phyloP scores from a whole-genome alignment of 139 green algal genomes.

The Chlamydomonas incerta region DNA sequence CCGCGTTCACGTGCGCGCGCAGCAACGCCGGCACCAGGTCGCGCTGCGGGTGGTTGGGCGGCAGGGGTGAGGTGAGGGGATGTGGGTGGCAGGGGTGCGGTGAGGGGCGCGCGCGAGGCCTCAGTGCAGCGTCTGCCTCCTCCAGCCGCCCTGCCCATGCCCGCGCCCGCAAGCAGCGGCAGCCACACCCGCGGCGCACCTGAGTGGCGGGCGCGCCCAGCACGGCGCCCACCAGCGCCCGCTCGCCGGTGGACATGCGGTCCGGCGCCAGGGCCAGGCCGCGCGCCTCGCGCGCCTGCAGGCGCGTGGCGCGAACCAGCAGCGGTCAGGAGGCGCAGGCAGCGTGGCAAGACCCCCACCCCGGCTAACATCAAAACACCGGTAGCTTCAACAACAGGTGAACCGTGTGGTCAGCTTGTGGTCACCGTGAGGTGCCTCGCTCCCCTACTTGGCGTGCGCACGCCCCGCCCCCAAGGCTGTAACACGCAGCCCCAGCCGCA shows the following conservation, averaged over 20 bases:
- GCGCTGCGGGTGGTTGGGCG: slow-evolving; percentile 8
- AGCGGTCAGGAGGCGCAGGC: too few species aligned
- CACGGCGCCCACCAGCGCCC: slow-evolving; percentile 76
- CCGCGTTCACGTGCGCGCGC: slow-evolving; percentile 74
- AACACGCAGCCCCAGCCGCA: too few species aligned
- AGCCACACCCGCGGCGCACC: background rate
- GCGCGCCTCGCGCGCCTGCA: slow-evolving; percentile 17
- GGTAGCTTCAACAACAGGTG: too few species aligned
- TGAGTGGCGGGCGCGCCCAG: slow-evolving; percentile 62
- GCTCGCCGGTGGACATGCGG: slow-evolving; percentile 63
- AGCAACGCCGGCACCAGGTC: slow-evolving; percentile 81
- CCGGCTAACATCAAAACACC: too few species aligned
- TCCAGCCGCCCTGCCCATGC: background rate
- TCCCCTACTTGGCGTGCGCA: too few species aligned
- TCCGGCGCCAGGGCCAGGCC: slow-evolving; percentile 35
- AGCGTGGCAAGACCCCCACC: too few species aligned
- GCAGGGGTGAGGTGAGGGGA: background rate
- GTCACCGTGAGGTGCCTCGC: too few species aligned
- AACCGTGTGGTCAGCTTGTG: too few species aligned
- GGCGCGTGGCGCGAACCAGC: background rate
- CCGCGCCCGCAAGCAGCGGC: background rate
- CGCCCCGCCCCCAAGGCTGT: too few species aligned
- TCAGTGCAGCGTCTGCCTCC: too few species aligned
- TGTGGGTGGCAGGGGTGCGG: too few species aligned
- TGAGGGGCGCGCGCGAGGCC: too few species aligned